Evolutionary conservation across 345 rosid genomes (phyloP).

Genomic region (Durio zibethinus): DNA sequence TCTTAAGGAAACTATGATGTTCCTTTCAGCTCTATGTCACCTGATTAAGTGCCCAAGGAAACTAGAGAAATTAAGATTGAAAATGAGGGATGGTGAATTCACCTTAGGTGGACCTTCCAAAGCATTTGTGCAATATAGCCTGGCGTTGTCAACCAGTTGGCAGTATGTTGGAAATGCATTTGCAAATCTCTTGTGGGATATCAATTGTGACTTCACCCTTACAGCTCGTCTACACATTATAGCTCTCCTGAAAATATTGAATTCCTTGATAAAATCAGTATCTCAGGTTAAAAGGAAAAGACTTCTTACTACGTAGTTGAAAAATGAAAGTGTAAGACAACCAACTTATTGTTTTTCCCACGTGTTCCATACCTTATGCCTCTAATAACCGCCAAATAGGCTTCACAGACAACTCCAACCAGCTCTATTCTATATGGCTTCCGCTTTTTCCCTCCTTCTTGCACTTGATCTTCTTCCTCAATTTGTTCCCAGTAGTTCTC

Average conservation of each 20-base stretch:
- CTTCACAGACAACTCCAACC: constrained; percentile 93
- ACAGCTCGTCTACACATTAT: constrained; percentile 86
- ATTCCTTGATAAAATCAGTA: neutral
- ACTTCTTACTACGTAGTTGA: neutral
- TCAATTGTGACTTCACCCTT: constrained; percentile 76
- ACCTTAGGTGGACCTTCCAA: constrained; percentile 86
- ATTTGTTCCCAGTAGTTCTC: constrained; percentile 85
- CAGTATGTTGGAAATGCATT: constrained; percentile 74
- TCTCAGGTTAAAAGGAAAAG: neutral
- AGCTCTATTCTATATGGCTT: constrained; percentile 91
- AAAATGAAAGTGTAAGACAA: neutral
- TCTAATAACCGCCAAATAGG: constrained; percentile 86
- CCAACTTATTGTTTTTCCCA: neutral
- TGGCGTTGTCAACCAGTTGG: constrained; percentile 75
- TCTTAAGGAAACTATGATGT: neutral
- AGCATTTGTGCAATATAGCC: constrained; percentile 79
- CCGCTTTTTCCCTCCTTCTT: constrained; percentile 48
- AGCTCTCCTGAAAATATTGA: constrained; percentile 67
- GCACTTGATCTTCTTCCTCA: constrained; percentile 49
- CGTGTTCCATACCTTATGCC: constrained; percentile 65
- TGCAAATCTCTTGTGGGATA: constrained; percentile 91
- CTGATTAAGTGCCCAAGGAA: neutral
- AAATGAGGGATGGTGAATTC: neutral
- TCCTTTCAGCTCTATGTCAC: neutral
- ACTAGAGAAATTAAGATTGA: neutral